Base-by-base conservation (phyloP, 2,329 filamentous ascomycete species). In the Bipolaris sorokiniana region DNA sequence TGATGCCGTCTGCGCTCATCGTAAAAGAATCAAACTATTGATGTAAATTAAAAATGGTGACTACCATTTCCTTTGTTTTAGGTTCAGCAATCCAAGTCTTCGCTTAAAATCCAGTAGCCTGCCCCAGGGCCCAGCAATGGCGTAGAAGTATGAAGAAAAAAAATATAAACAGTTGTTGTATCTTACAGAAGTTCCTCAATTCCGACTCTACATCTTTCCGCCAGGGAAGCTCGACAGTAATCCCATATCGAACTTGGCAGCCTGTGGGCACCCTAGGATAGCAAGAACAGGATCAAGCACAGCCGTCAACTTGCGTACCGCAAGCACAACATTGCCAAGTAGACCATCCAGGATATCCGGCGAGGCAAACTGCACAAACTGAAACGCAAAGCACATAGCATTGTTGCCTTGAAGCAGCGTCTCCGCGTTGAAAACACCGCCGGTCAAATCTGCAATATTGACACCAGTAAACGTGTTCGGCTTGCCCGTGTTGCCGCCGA, bases 401-500 rank as follows among this genome's bases (percentile, higher is more conserved):
- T 68, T 66, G 44, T 66, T 68, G 7, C 64, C 65, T 18, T 65
- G 47, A 2, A 58, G 53, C 15, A 68, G 54, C 15, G 49, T 58
- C 11, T 42, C 44, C 4, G 49, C 51, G 5, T 68, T 66, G 56
- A 61, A 68, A 2, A 55, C 57, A 22, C 62, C 62, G 3, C 64
- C 62, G 5, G 65, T 68, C 1, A 68, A 50, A 11, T 68, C 62
- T 1, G 33, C 48, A 7, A 68, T 49, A 16, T 68, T 58, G 11
- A 68, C 59, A 7, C 63, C 64, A n/a, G 60, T 58, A n/a, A 67
- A 67, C 0, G 63, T 59, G 16, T 67, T 63, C 1, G 56, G 56
- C 2, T 61, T 58, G 13, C 63, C 63, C 0, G 65, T 67, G 22
- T 67, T 67, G 9, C 65, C 63, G 10, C 65, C 65, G 13, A 67